Conservation (phyloP, 2,329 filamentous ascomycete genomes). For the Aurifilum marmelostoma region DNA sequence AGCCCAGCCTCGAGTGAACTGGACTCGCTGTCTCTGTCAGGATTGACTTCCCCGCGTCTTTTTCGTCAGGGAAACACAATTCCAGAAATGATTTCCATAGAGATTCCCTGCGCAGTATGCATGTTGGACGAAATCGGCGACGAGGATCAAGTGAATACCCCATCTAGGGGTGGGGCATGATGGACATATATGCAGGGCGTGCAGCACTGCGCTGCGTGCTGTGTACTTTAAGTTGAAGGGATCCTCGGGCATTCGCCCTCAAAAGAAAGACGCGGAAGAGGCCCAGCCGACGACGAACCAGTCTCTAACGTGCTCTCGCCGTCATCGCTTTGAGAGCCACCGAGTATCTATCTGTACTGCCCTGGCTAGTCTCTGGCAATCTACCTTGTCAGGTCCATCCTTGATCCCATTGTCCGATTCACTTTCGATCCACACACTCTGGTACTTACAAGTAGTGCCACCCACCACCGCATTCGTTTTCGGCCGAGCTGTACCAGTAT, state of each 20-base stretch:
- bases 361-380: no score
- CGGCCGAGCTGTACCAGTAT: not conserved
- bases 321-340: conserved; percentile 2
- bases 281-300: conserved; percentile 1
- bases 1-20: no score
- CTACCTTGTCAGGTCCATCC: not conserved
- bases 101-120: not conserved
- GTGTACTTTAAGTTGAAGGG: not conserved
- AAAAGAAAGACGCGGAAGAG: not conserved
- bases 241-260: conserved; percentile 11
- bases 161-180: conserved; percentile 9
- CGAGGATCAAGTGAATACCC: conserved; percentile 10
- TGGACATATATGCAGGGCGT: conserved; percentile 6
- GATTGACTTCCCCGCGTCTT: no score
- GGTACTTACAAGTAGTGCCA: no score
- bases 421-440: no score
- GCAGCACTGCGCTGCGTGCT: not conserved
- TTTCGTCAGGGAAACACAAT: no score
- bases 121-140: conserved; percentile 8
- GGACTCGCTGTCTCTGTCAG: no score
- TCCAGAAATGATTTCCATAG: no score
- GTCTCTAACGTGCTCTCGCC: not conserved
- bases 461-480: not conserved
- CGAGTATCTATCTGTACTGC: no score
- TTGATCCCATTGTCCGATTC: not conserved